Percentiles rank a stretch among this genome's conserved stretches.
Evolutionary conservation across 306 rosid genomes (phyloP).

Genomic region (Fagus sylvatica): DNA sequence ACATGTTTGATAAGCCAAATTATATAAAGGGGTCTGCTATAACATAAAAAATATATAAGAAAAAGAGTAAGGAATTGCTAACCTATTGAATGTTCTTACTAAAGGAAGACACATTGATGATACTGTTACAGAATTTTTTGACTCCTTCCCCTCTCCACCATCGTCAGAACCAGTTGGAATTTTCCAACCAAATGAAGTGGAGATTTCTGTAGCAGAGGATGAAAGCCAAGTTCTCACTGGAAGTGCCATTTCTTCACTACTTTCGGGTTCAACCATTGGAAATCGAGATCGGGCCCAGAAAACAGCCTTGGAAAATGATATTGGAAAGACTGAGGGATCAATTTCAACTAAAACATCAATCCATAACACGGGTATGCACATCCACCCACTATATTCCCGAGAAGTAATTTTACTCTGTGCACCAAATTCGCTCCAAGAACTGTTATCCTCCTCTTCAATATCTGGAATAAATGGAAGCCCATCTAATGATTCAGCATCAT

Average conservation of each 20-base stretch:
- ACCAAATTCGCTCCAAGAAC: conserved; percentile 74
- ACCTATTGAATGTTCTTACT: conserved; percentile 75
- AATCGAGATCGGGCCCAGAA: conserved; percentile 95
- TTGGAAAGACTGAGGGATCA: conserved; percentile 66
- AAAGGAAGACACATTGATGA: conserved; percentile 69
- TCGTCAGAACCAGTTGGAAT: conserved; percentile 91
- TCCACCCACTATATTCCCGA: conserved; percentile 71
- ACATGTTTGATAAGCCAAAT: neutral
- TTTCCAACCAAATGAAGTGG: conserved; percentile 81
- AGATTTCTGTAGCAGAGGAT: conserved; percentile 64
- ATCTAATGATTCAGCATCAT: conserved; percentile 51
- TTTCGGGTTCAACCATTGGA: conserved; percentile 72
- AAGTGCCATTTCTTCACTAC: conserved; percentile 53
- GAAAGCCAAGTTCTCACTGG: conserved; percentile 77
- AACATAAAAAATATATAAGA: conserved; percentile 17
- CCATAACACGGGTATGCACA: conserved; percentile 98
- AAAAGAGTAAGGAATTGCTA: conserved; percentile 31
- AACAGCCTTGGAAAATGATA: conserved; percentile 89
- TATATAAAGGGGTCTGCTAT: conserved; percentile 14
- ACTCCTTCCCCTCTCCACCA: conserved; percentile 75
- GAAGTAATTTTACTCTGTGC: conserved; percentile 63
- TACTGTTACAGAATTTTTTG: conserved; percentile 73
- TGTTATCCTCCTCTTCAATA: conserved; percentile 52
- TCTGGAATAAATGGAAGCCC: conserved; percentile 35
- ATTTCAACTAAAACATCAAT: conserved; percentile 71